These are phyloP conservation scores for Magnolia officinalis DNA, from an alignment of 164 flowering plant genomes.

Conservation along the genomic window DNA sequence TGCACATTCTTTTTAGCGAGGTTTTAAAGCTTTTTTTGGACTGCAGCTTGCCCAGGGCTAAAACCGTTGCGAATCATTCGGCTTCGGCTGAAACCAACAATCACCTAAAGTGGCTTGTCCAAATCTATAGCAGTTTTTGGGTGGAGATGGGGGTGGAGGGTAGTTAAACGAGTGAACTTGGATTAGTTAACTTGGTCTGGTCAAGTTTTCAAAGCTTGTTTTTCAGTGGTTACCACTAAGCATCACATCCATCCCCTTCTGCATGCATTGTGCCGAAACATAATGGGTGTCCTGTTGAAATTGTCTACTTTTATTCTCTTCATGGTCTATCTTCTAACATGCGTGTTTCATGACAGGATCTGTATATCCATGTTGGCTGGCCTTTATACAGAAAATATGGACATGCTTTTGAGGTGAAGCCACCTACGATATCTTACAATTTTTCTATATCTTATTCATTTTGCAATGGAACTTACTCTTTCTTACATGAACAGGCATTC, in stretches of 20 bases:
- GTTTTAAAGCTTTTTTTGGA: too few species aligned
- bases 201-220: neutral
- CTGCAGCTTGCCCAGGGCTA: too few species aligned
- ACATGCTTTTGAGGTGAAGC: conserved; percentile 89
- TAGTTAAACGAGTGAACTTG: neutral
- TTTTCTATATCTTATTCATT: neutral
- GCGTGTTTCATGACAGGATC: conserved; percentile 47
- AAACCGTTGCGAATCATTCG: too few species aligned
- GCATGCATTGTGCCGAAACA: neutral
- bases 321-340: neutral
- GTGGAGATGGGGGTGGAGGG: too few species aligned
- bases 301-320: neutral
- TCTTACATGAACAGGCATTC: conserved; percentile 58
- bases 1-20: too few species aligned
- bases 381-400: conserved; percentile 88
- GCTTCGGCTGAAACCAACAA: too few species aligned
- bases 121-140: too few species aligned
- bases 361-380: conserved; percentile 91
- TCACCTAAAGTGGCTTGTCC: too few species aligned
- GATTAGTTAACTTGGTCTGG: neutral
- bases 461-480: neutral
- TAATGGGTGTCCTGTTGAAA: neutral
- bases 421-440: neutral
- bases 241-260: neutral
- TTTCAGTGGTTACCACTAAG: neutral